Evolutionary conservation across 192 early-diverging fungal genomes (phyloP), one percentile per base, ranked within the genome.

Genomic region (Linnemannia zychae): DNA sequence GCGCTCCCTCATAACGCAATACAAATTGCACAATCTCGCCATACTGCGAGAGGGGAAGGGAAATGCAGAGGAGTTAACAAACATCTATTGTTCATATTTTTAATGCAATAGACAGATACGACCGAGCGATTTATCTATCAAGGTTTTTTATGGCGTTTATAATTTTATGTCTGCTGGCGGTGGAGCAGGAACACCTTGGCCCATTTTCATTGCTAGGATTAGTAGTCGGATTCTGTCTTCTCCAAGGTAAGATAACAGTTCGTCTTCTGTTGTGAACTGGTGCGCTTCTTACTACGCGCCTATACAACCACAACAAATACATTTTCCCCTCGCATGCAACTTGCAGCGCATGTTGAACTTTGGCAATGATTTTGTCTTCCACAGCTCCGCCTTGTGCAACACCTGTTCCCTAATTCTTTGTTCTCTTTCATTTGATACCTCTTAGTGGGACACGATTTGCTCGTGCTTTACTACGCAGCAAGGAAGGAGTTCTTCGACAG

Each of bases 231-330:
- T 77, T 76, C 31, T 77, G 81, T 37, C 49, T 82, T 7, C 75
- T 82, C 17, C 81, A 82, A 77, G 81, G 81, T 82, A 48, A 48
- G 24, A n/a, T n/a, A n/a, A n/a, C n/a, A n/a, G n/a, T n/a, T n/a
- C n/a, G n/a, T n/a, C n/a, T n/a, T n/a, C n/a, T n/a, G n/a, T n/a
- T n/a, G n/a, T n/a, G n/a, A n/a, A n/a, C n/a, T n/a, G n/a, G n/a
- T n/a, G n/a, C n/a, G n/a, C n/a, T n/a, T n/a, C n/a, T n/a, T n/a
- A n/a, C n/a, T n/a, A n/a, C n/a, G n/a, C n/a, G n/a, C n/a, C n/a
- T n/a, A n/a, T n/a, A n/a, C n/a, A n/a, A n/a, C n/a, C n/a, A n/a
- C n/a, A n/a, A n/a, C n/a, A n/a, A n/a, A n/a, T n/a, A n/a, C n/a
- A n/a, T n/a, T n/a, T n/a, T 16, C 22, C 53, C 2, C 53, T 7